These are phyloP conservation scores for Selaginella tamariscina DNA, from an alignment of 75 land plant species.

Conservation along the genomic window DNA sequence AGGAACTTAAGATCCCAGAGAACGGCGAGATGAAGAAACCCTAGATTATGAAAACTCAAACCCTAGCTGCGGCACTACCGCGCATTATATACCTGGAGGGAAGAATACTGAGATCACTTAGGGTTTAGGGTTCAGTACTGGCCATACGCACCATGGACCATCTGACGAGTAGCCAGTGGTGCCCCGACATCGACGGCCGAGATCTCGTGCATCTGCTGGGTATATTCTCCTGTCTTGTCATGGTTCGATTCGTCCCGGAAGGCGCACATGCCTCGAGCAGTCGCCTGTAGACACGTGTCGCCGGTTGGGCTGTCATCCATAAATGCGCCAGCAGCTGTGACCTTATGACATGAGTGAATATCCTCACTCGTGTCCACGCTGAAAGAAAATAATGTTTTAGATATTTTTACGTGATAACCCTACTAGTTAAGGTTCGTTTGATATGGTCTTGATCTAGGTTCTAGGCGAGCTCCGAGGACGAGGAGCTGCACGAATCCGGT, in stretches of 20 bases:
- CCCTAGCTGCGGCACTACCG: background rate
- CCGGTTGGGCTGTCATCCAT: background rate
- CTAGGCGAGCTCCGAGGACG: too few species aligned
- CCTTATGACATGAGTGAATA: too few species aligned
- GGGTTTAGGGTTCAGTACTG: background rate
- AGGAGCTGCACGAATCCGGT: too few species aligned
- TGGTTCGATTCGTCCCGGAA: background rate
- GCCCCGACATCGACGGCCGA: background rate
- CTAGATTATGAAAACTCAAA: background rate
- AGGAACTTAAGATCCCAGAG: background rate
- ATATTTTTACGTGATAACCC: too few species aligned
- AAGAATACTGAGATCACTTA: background rate
- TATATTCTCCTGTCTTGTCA: background rate
- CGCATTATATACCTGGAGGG: constrained; percentile 3
- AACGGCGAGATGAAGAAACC: background rate
- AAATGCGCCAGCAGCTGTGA: too few species aligned
- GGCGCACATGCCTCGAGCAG: background rate
- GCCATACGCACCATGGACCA: constrained; percentile 1
- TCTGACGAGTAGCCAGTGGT: background rate
- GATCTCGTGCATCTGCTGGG: background rate
- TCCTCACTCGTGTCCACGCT: too few species aligned
- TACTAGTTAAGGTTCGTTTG: too few species aligned
- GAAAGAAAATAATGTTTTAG: too few species aligned
- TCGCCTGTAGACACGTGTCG: background rate
- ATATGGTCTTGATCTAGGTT: too few species aligned